Percentiles rank a stretch among this genome's conserved stretches.
Conservation (phyloP, 169 alveolate genomes). For the Cryptosporidium ubiquitum region DNA sequence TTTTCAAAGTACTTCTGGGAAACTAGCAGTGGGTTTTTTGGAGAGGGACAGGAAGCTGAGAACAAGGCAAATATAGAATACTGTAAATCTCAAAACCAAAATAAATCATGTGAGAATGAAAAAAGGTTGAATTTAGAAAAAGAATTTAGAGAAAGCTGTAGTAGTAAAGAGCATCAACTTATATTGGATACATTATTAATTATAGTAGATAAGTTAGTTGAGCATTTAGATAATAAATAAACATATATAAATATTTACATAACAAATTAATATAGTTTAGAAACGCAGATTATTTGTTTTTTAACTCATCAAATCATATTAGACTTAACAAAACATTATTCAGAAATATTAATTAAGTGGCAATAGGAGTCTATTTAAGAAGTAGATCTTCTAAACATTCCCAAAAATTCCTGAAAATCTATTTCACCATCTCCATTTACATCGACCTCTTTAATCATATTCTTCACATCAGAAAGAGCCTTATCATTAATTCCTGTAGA, state of each 20-base stretch:
- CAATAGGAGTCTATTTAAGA: neutral
- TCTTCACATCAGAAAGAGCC: constrained; percentile 57
- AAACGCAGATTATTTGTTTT: neutral
- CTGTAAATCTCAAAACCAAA: neutral
- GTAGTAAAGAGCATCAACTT: constrained; percentile 20
- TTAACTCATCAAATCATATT: neutral
- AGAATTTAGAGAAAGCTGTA: neutral
- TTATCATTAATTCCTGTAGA: constrained; percentile 75
- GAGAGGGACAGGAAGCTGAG: neutral
- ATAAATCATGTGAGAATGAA: neutral
- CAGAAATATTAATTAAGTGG: neutral
- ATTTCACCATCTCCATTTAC: constrained; percentile 82
- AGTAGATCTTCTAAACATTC: constrained; percentile 76
- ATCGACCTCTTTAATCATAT: constrained; percentile 79
- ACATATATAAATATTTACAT: neutral
- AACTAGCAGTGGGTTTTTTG: constrained; percentile 1
- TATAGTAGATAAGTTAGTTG: constrained; percentile 21
- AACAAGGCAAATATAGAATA: neutral
- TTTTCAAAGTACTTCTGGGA: constrained; percentile 35
- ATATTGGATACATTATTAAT: constrained; percentile 10
- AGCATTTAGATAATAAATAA: constrained; percentile 3
- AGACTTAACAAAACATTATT: neutral
- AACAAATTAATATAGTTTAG: neutral
- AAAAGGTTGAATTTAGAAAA: neutral
- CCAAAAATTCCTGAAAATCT: constrained; percentile 71